phyloP scores from a whole-genome alignment of 2,329 filamentous ascomycete species.

The Coniochaeta hoffmannii region DNA sequence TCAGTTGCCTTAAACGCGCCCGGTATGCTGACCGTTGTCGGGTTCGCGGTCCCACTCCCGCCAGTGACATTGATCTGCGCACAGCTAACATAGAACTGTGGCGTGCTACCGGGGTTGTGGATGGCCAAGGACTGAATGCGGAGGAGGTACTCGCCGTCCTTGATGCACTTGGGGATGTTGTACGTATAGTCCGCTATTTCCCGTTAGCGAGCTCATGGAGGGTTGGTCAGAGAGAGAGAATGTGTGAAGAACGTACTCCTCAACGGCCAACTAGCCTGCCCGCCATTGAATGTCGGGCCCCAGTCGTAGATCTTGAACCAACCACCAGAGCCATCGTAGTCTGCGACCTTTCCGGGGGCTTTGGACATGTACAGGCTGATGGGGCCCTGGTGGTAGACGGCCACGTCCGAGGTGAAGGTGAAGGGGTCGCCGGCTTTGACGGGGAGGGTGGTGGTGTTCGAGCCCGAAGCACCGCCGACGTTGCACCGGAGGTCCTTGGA shows the following conservation, averaged over 20 bases:
- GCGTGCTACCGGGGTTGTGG: constrained; percentile 41
- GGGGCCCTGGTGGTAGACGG: constrained; percentile 35
- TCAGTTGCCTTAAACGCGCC: constrained; percentile 33
- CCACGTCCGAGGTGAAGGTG: constrained; percentile 30
- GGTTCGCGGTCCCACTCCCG: constrained; percentile 23
- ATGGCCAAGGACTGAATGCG: constrained; percentile 54
- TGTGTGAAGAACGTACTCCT: constrained; percentile 8
- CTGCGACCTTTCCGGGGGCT: constrained; percentile 24
- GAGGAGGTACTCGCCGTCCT: constrained; percentile 51
- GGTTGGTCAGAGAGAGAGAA: not conserved
- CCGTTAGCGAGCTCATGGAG: too few relatives aligned
- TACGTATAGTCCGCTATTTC: constrained; percentile 20
- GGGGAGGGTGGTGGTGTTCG: constrained; percentile 25
- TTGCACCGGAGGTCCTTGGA: constrained; percentile 35
- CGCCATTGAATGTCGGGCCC: constrained; percentile 15
- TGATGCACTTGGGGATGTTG: constrained; percentile 43
- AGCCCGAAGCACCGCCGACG: constrained; percentile 26
- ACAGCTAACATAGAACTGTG: constrained; percentile 41
- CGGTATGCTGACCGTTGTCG: constrained; percentile 29
- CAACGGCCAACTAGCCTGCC: constrained; percentile 23
- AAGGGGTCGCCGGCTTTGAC: constrained; percentile 30
- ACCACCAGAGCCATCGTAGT: constrained; percentile 31
- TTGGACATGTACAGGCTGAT: constrained; percentile 34
- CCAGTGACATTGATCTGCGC: constrained; percentile 38
- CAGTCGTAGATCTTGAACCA: constrained; percentile 37